Percentiles rank a stretch among this genome's conserved stretches.
phyloP scores from a whole-genome alignment of 2,329 filamentous ascomycete genomes.

The Colletotrichum scovillei region DNA sequence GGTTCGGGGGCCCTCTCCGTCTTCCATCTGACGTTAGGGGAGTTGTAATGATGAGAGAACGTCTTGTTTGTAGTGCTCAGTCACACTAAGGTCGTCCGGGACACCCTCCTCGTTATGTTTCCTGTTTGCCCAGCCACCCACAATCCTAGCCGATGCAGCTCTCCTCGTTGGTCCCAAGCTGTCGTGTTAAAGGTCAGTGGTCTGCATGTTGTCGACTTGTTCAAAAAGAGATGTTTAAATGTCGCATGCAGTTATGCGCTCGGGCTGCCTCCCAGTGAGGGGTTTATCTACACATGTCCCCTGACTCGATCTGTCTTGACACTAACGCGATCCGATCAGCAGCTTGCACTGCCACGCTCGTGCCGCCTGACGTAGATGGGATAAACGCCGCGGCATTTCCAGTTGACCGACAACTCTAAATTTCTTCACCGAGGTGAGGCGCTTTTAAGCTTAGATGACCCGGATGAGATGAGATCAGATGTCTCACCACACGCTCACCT shows the following conservation, averaged over 20 bases:
- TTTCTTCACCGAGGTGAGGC: background rate
- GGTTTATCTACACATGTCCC: slow-evolving; percentile 24
- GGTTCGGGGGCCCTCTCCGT: slow-evolving; percentile 16
- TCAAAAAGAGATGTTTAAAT: background rate
- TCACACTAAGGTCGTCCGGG: background rate
- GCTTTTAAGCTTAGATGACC: background rate
- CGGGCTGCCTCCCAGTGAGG: slow-evolving; percentile 30
- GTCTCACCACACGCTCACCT: background rate
- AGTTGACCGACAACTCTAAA: slow-evolving; percentile 23
- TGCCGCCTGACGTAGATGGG: slow-evolving; percentile 12
- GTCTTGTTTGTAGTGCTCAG: background rate
- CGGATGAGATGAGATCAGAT: background rate
- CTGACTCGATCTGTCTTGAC: slow-evolving; percentile 15
- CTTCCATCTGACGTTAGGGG: slow-evolving; percentile 26
- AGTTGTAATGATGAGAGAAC: background rate
- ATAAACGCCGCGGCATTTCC: background rate
- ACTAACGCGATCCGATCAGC: slow-evolving; percentile 29
- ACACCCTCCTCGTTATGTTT: background rate
- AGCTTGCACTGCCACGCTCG: slow-evolving; percentile 31
- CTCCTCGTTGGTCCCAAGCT: background rate
- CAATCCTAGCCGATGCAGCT: background rate
- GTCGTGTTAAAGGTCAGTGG: background rate
- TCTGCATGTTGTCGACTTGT: background rate
- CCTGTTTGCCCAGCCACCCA: background rate
- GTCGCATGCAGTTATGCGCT: background rate